Conservation (phyloP, 208 protist genomes). For the Polymyxa betae region DNA sequence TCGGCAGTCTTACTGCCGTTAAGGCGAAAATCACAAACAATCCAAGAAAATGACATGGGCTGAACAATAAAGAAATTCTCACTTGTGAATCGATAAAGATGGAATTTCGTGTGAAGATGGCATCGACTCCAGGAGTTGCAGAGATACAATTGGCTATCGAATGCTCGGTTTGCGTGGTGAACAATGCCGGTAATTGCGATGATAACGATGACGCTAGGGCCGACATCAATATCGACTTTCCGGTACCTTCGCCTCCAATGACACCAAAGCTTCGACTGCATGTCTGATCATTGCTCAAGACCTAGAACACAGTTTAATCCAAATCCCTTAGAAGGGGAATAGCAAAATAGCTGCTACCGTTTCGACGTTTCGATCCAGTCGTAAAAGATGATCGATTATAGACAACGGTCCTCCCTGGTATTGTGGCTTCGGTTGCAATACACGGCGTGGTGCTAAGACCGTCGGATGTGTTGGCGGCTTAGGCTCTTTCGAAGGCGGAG, state of each 20-base stretch:
- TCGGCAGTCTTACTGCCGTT: too few relatives aligned
- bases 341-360: not conserved
- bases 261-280: not conserved
- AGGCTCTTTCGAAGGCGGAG: not conserved
- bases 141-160: not conserved
- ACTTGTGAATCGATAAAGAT: conserved; percentile 13
- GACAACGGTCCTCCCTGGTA: not conserved
- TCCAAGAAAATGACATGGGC: too few relatives aligned
- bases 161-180: not conserved
- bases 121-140: conserved; percentile 13
- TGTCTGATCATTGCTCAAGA: not conserved
- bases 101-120: not conserved
- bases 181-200: not conserved
- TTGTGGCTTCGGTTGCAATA: not conserved
- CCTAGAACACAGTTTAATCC: not conserved
- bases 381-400: not conserved
- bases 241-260: not conserved
- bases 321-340: not conserved
- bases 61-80: too few relatives aligned
- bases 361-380: not conserved
- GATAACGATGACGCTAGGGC: not conserved
- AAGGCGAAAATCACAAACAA: too few relatives aligned
- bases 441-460: not conserved
- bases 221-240: not conserved
- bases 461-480: not conserved